phyloP scores from a whole-genome alignment of 306 rosid genomes.

The Echinosophora koreensis region DNA sequence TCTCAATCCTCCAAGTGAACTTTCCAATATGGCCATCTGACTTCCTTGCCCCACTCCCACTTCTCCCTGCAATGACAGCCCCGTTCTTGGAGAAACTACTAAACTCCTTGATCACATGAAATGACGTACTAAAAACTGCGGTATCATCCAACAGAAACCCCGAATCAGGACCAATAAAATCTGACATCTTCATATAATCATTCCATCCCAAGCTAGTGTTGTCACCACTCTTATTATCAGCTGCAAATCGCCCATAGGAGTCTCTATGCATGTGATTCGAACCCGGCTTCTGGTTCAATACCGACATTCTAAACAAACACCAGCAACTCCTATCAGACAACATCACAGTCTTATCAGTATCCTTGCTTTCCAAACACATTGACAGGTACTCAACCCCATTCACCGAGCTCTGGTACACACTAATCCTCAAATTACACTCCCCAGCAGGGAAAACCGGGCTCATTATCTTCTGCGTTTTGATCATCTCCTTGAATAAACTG shows the following conservation, averaged over 20 bases:
- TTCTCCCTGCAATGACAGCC: conserved; percentile 72
- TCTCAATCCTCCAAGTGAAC: conserved; percentile 96
- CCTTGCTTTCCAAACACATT: conserved; percentile 99
- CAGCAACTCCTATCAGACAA: conserved; percentile 98
- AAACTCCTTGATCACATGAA: conserved; percentile 95
- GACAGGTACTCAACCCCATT: conserved; percentile 90
- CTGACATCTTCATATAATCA: conserved; percentile 97
- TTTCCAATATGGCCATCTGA: conserved; percentile 95
- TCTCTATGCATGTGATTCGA: conserved; percentile 97
- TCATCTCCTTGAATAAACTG: conserved; percentile 92
- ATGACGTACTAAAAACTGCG: conserved; percentile 90
- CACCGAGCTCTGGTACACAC: conserved; percentile 97
- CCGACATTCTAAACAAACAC: conserved; percentile 98
- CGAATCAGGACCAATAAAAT: conserved; percentile 80
- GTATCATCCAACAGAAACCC: conserved; percentile 89
- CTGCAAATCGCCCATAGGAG: conserved; percentile 94
- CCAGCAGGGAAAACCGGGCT: conserved; percentile 98
- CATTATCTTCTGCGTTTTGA: conserved; percentile 97
- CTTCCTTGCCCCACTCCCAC: conserved; percentile 84
- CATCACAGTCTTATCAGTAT: conserved; percentile 82
- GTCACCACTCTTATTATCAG: conserved; percentile 98
- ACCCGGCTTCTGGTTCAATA: conserved; percentile 92
- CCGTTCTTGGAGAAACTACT: conserved; percentile 95
- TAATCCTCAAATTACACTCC: conserved; percentile 98
- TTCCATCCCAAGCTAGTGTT: conserved; percentile 99